Base-by-base conservation (phyloP, 768 basidiomycete species). In the Mycena filopes region DNA sequence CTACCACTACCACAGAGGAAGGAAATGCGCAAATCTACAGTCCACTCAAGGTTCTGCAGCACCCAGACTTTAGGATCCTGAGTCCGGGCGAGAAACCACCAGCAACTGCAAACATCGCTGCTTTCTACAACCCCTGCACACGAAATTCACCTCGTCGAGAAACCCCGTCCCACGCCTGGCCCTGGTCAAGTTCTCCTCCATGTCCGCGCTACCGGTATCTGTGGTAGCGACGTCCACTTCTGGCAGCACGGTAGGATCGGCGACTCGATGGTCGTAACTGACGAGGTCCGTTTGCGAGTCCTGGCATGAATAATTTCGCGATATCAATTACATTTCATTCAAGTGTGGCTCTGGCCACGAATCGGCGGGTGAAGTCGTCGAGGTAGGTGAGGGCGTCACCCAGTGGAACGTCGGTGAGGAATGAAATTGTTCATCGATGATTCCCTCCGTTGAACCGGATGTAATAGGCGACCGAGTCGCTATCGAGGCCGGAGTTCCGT, bases 181-280 rank as follows among this genome's bases (percentile, higher is more conserved):
- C 84, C 84, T 45, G 89, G 89, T 5, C 88, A 90, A 68, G 89
- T 90, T 29, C 79, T 90, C 9, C 74, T 90, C 11, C 87, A 89
- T 69, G 87, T 90, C 43, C 83, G 87, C 47, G 86, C 89, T 11
- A 90, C 88, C 16, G 89, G 89, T 1, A 90, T 90, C 42, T 90
- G 89, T 70, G 89, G 89, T 81, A 89, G 87, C 49, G 89, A 90
- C 63, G 87, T 91, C 68, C 89, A 91, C 72, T 90, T 90, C 74
- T 91, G 89, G 89, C 82, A 89, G 66, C 87, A 90, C 73, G 89
- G 89, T 8, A 78, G 87, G 42, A 83, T 90, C 55, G 89, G 89
- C 11, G 87, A 89, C 69, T 87, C 87, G 0, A 90, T 90, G 89
- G 78, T 90, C 25, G 89, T 90, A 29, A 87, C 84, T 16, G 89